Conservation (phyloP, 2,329 filamentous ascomycete genomes). For the Chaetomium globosum region DNA sequence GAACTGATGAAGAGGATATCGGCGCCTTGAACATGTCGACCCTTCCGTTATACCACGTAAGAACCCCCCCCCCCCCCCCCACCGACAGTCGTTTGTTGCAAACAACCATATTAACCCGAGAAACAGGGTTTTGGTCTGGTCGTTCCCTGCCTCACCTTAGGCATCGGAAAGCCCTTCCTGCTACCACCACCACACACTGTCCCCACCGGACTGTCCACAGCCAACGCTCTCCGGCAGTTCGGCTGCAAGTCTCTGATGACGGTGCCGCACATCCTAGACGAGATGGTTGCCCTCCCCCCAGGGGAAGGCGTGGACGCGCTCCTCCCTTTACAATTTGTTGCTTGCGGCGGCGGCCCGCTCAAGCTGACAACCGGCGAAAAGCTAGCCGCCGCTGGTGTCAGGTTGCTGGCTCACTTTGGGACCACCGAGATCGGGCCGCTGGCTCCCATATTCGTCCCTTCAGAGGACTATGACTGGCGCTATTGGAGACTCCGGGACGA, state of each 20-base stretch:
- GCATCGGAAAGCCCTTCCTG: background rate
- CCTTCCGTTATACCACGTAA: conserved; percentile 5
- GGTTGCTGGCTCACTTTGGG: background rate
- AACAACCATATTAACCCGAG: no score
- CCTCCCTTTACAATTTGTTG: background rate
- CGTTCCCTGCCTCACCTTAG: background rate
- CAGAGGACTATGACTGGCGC: background rate
- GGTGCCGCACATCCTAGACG: background rate
- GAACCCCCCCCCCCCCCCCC: no score
- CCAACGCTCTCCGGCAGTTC: background rate
- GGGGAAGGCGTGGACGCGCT: background rate
- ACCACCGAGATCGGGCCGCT: background rate
- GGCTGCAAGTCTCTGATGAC: background rate
- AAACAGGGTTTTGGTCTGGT: background rate
- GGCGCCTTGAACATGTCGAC: background rate
- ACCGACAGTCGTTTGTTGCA: no score
- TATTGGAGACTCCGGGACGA: background rate
- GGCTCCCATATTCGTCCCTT: background rate
- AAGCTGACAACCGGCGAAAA: background rate
- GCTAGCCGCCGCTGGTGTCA: background rate
- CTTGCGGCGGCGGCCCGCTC: conserved; percentile 2
- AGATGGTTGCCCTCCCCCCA: background rate
- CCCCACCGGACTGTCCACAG: background rate
- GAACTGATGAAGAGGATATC: background rate
- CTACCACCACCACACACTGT: background rate